Conservation (phyloP, 2,329 filamentous ascomycete genomes). For the Nothophoma quercina region DNA sequence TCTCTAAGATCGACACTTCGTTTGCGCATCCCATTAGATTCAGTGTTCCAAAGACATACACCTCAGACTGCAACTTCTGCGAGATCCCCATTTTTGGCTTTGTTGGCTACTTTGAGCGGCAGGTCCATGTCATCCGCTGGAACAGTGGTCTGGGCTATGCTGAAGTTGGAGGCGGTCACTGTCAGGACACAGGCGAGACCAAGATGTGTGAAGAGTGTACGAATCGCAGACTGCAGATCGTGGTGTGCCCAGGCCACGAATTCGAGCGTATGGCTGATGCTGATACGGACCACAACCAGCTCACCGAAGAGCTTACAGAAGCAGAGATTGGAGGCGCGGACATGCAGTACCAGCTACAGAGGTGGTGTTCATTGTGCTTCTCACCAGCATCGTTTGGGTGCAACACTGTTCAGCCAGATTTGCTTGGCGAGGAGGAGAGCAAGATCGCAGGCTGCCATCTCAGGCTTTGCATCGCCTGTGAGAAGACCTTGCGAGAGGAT, state of each 20-base stretch:
- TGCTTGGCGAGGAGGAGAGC: slow-evolving; percentile 8
- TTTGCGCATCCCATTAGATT: slow-evolving; percentile 54
- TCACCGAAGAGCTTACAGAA: slow-evolving; percentile 20
- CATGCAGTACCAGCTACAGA: slow-evolving; percentile 25
- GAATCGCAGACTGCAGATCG: slow-evolving; percentile 30
- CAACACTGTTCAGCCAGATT: slow-evolving; percentile 21
- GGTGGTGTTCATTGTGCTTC: slow-evolving; percentile 45
- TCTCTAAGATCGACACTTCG: slow-evolving; percentile 47
- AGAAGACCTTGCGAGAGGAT: slow-evolving; percentile 10
- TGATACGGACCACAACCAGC: slow-evolving; percentile 1
- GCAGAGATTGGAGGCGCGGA: slow-evolving; percentile 17
- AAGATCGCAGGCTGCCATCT: slow-evolving; percentile 37
- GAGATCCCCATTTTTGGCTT: slow-evolving; percentile 51
- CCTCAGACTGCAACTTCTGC: slow-evolving; percentile 53
- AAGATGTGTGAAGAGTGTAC: slow-evolving; percentile 38
- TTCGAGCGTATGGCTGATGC: slow-evolving; percentile 15
- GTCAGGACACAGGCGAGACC: slow-evolving; percentile 29
- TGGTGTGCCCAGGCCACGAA: slow-evolving; percentile 28
- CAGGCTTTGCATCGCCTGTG: slow-evolving; percentile 33
- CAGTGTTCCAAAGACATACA: slow-evolving; percentile 2
- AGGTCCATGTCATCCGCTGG: slow-evolving; percentile 48
- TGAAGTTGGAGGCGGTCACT: slow-evolving; percentile 51
- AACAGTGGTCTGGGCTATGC: slow-evolving; percentile 46
- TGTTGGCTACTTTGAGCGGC: slow-evolving; percentile 46
- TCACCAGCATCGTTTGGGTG: slow-evolving; percentile 28